These are phyloP conservation scores for Pythium guiyangense DNA, from an alignment of 352 stramenopile species.

Conservation along the genomic window DNA sequence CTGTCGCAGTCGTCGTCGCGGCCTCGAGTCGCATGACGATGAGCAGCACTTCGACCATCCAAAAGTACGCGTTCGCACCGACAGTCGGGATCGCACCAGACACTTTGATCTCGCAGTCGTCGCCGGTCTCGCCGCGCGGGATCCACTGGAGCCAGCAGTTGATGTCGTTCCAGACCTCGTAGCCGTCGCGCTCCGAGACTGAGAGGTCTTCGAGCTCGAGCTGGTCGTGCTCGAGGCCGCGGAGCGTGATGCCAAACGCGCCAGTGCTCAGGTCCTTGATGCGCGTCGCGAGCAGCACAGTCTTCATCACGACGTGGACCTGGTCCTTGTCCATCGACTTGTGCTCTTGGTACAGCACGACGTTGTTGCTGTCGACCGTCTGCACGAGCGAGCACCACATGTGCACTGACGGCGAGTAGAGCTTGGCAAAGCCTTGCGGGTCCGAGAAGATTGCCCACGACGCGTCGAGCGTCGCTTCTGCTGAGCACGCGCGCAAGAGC, in stretches of 20 bases:
- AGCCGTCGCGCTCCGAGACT: constrained; percentile 5
- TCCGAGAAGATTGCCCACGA: constrained; percentile 11
- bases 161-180: constrained; percentile 19
- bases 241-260: constrained; percentile 9
- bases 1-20: not conserved
- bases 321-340: constrained; percentile 13
- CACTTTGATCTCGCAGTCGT: constrained; percentile 13
- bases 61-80: constrained; percentile 16
- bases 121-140: constrained; percentile 6
- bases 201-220: constrained; percentile 15
- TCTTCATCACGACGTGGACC: constrained; percentile 15
- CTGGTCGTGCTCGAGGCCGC: constrained; percentile 10
- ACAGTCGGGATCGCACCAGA: constrained; percentile 16
- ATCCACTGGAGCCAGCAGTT: constrained; percentile 15
- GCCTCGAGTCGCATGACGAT: constrained; percentile 14
- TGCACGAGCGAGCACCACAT: constrained; percentile 16
- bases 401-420: constrained; percentile 12
- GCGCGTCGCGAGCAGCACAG: constrained; percentile 11
- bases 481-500: constrained; percentile 1
- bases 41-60: constrained; percentile 16
- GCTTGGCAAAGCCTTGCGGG: constrained; percentile 10
- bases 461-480: constrained; percentile 3
- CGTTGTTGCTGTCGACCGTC: constrained; percentile 13
- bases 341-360: constrained; percentile 19
- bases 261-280: not conserved